Evolutionary conservation across 2,329 filamentous ascomycete species (phyloP).

Genomic region (Eutypella sp.): DNA sequence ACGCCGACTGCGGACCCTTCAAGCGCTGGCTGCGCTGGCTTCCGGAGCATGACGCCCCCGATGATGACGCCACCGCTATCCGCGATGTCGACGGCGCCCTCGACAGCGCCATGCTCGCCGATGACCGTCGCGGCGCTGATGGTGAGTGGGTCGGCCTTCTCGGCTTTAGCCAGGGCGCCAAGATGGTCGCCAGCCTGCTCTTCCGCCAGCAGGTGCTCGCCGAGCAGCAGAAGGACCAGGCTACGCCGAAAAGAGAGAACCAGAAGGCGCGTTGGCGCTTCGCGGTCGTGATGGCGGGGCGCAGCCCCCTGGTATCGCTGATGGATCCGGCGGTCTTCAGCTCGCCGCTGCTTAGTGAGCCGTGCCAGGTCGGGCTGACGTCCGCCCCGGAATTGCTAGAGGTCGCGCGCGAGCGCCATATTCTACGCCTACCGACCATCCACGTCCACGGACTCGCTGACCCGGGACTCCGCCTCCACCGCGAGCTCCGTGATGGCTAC

Average conservation of each 20-base stretch:
- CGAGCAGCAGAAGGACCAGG: conserved; percentile 4
- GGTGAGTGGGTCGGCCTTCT: conserved; percentile 57
- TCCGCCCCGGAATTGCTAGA: conserved; percentile 39
- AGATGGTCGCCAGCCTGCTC: conserved; percentile 54
- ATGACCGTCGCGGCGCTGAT: conserved; percentile 43
- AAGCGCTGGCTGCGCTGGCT: conserved; percentile 58
- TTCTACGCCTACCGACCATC: conserved; percentile 54
- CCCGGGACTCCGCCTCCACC: conserved; percentile 54
- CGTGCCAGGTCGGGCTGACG: conserved; percentile 30
- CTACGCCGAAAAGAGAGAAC: conserved; percentile 16
- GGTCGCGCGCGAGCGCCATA: conserved; percentile 35
- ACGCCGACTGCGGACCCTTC: conserved; percentile 63
- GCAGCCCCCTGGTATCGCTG: conserved; percentile 54
- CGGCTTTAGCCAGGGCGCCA: conserved; percentile 65
- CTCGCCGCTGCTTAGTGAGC: conserved; percentile 21
- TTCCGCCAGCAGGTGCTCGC: conserved; percentile 55
- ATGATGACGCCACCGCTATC: conserved; percentile 41
- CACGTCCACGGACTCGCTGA: conserved; percentile 64
- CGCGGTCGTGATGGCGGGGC: conserved; percentile 56
- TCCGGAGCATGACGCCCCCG: conserved; percentile 42
- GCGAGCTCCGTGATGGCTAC: conserved; percentile 51
- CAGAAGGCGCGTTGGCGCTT: conserved; percentile 47
- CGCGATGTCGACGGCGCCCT: conserved; percentile 36
- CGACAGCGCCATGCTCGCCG: conserved; percentile 43
- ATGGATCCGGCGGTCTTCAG: conserved; percentile 35